Evolutionary conservation across 2,329 filamentous ascomycete genomes (phyloP).

Genomic region (Dactylellina drechsleri): DNA sequence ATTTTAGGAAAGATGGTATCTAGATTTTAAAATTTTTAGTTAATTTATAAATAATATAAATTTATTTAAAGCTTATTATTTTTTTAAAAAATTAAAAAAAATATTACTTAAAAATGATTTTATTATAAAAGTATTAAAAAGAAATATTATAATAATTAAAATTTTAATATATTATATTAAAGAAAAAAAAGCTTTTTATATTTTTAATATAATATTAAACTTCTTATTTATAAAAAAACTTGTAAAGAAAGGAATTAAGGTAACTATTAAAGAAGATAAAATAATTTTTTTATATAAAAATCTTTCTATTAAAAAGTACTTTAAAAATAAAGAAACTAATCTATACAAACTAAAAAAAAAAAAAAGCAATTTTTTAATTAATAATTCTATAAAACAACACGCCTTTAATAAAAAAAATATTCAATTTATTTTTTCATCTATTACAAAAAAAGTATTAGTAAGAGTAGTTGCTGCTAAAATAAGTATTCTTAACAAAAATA

Average conservation of each 20-base stretch:
- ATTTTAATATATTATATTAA: too few relatives aligned
- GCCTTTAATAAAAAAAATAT: neutral
- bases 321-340: too few relatives aligned
- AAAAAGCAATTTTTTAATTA: neutral
- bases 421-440: neutral
- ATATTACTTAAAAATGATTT: too few relatives aligned
- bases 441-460: neutral
- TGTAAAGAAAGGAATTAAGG: neutral
- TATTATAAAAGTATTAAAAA: too few relatives aligned
- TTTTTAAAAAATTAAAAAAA: neutral
- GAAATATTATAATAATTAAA: too few relatives aligned
- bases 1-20: neutral
- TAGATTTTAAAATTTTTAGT: neutral
- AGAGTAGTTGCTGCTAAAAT: neutral
- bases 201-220: too few relatives aligned
- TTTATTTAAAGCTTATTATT: neutral
- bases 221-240: too few relatives aligned
- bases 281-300: too few relatives aligned
- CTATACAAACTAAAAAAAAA: neutral
- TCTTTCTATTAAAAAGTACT: too few relatives aligned
- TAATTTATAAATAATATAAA: conserved; percentile 1
- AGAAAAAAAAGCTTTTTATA: too few relatives aligned
- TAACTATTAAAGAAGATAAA: neutral
- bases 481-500: neutral
- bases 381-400: neutral